Evolutionary conservation across 768 basidiomycete genomes (phyloP).

Genomic region (Leccinum subgranulosum): DNA sequence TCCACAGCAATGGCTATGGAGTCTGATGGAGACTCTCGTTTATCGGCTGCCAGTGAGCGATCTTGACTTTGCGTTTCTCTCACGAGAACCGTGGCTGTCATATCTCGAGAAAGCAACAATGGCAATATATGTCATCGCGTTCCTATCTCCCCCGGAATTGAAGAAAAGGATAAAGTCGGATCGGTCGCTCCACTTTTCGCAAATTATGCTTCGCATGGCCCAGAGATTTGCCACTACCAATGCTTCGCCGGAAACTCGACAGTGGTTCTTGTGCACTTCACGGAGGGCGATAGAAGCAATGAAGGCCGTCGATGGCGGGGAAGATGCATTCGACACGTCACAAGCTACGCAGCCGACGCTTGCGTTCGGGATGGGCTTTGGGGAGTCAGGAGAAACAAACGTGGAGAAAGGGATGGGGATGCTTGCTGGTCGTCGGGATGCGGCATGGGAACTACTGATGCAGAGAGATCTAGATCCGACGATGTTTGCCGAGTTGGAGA

Average conservation of each 20-base stretch:
- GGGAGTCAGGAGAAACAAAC: conserved; percentile 63
- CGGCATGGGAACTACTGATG: conserved; percentile 71
- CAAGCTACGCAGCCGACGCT: conserved; percentile 58
- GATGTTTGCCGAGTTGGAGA: conserved; percentile 78
- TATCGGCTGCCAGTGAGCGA: conserved; percentile 82
- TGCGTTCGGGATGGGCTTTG: conserved; percentile 83
- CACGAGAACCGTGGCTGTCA: conserved; percentile 67
- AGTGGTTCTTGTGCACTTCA: conserved; percentile 50
- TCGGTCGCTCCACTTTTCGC: conserved; percentile 62
- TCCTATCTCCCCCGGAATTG: conserved; percentile 72
- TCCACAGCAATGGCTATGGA: conserved; percentile 54
- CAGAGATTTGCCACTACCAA: conserved; percentile 54
- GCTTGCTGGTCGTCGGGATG: conserved; percentile 67
- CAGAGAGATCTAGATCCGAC: conserved; percentile 68
- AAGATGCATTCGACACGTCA: conserved; percentile 70
- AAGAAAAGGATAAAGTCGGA: conserved; percentile 70
- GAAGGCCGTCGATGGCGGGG: conserved; percentile 74
- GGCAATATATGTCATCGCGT: conserved; percentile 84
- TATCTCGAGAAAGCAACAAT: conserved; percentile 78
- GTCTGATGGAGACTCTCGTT: conserved; percentile 66
- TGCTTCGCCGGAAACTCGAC: conserved; percentile 49
- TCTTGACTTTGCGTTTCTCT: conserved; percentile 65
- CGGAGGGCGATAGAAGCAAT: conserved; percentile 72
- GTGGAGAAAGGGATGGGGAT: conserved; percentile 74
- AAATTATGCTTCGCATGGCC: conserved; percentile 68